phyloP scores from a whole-genome alignment of 805 yeast species.

The Pichia cabralensis region DNA sequence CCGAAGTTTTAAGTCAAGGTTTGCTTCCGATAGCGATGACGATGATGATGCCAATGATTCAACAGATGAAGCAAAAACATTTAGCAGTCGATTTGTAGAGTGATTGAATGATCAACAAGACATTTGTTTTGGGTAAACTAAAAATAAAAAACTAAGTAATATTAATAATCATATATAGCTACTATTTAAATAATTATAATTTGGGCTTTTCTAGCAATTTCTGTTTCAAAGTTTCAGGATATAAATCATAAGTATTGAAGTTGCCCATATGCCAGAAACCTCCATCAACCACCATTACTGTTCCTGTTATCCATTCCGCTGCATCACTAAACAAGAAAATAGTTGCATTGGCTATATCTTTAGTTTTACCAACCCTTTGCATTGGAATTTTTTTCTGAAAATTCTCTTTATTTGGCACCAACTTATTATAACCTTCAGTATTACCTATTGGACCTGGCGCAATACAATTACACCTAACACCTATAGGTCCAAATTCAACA shows the following conservation, averaged over 20 bases:
- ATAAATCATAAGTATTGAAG: slow-evolving; percentile 23
- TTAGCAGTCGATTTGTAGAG: too few relatives aligned
- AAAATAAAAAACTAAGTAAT: slow-evolving; percentile 4
- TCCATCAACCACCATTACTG: slow-evolving; percentile 78
- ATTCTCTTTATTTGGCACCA: slow-evolving; percentile 35
- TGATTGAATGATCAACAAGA: too few relatives aligned
- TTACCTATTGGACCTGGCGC: slow-evolving; percentile 89
- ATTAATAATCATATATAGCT: background rate
- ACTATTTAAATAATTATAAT: slow-evolving; percentile 10
- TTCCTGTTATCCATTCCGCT: slow-evolving; percentile 67
- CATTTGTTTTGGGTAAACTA: too few relatives aligned
- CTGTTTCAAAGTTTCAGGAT: slow-evolving; percentile 33
- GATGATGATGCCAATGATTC: slow-evolving; percentile 1
- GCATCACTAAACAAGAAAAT: slow-evolving; percentile 79
- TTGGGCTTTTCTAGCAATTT: slow-evolving; percentile 20
- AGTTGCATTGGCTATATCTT: slow-evolving; percentile 83
- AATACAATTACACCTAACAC: slow-evolving; percentile 71
- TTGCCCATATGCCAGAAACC: slow-evolving; percentile 78
- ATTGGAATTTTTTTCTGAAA: slow-evolving; percentile 46
- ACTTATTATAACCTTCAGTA: slow-evolving; percentile 76
- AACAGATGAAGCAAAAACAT: background rate
- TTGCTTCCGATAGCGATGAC: slow-evolving; percentile 7
- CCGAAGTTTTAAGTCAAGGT: slow-evolving; percentile 4
- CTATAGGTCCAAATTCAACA: slow-evolving; percentile 86
- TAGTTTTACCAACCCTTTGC: slow-evolving; percentile 57